These are phyloP conservation scores for Novakomyces olei DNA, from an alignment of 805 yeast species.

Conservation along the genomic window DNA sequence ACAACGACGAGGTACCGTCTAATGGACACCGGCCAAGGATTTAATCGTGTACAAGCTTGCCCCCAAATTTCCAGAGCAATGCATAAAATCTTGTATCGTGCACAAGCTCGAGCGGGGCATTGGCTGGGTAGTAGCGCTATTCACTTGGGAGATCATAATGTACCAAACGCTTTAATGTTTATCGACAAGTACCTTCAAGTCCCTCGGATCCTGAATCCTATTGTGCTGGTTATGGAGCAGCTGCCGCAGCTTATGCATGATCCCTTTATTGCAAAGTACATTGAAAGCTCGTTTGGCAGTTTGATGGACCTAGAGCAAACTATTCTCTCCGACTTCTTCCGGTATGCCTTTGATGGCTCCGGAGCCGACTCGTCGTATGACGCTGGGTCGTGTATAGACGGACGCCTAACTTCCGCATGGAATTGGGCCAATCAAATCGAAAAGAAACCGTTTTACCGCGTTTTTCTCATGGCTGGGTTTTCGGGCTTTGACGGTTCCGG, in stretches of 20 bases:
- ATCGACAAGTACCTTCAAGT: constrained; percentile 62
- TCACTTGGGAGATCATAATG: constrained; percentile 65
- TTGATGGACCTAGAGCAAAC: constrained; percentile 27
- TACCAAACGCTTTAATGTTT: constrained; percentile 62
- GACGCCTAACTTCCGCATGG: constrained; percentile 14
- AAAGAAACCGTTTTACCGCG: constrained; percentile 32
- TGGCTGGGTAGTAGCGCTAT: constrained; percentile 72
- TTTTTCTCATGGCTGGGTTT: constrained; percentile 43
- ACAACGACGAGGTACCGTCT: constrained; percentile 27
- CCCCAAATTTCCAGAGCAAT: constrained; percentile 47
- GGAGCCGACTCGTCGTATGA: constrained; percentile 69
- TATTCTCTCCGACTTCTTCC: constrained; percentile 26
- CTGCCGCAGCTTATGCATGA: constrained; percentile 34
- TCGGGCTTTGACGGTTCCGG: constrained; percentile 37
- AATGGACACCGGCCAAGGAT: constrained; percentile 60
- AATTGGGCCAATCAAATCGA: constrained; percentile 3
- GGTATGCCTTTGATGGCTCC: constrained; percentile 41
- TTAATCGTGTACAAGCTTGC: constrained; percentile 53
- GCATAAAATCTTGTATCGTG: constrained; percentile 45
- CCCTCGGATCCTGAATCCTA: constrained; percentile 54
- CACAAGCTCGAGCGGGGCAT: constrained; percentile 30
- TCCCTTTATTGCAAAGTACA: constrained; percentile 25
- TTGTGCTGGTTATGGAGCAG: constrained; percentile 33
- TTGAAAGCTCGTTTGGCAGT: constrained; percentile 35
- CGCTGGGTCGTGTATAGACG: constrained; percentile 72